These are phyloP conservation scores for Lachnellula occidentalis DNA, from an alignment of 2,329 filamentous ascomycete genomes.

Conservation along the genomic window DNA sequence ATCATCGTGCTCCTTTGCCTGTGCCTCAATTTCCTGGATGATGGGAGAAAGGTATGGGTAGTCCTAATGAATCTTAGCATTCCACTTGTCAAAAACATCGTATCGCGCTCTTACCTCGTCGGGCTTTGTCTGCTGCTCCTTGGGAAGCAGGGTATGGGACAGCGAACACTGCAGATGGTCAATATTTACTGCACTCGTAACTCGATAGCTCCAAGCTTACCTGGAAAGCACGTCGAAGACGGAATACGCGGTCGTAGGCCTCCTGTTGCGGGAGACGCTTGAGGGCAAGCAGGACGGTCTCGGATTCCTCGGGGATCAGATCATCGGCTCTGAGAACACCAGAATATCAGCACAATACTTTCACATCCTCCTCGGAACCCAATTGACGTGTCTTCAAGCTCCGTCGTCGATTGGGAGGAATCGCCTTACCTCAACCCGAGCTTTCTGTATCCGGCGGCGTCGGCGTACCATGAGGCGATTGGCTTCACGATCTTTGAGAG, in stretches of 20 bases:
- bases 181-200: conserved; percentile 4
- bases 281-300: conserved; percentile 78
- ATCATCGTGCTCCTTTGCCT: conserved; percentile 61
- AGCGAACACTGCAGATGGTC: conserved; percentile 42
- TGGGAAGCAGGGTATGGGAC: conserved; percentile 59
- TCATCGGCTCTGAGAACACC: conserved; percentile 71
- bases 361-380: not conserved
- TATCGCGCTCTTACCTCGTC: conserved; percentile 49
- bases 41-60: conserved; percentile 59
- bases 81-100: not conserved
- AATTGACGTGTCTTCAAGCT: conserved; percentile 6
- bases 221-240: conserved; percentile 92
- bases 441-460: conserved; percentile 87
- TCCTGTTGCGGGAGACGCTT: conserved; percentile 87
- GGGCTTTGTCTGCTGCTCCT: conserved; percentile 60
- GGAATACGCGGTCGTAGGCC: conserved; percentile 95
- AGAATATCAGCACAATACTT: conserved; percentile 14
- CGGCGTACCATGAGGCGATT: conserved; percentile 80
- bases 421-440: conserved; percentile 74
- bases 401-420: not conserved
- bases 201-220: conserved; percentile 38
- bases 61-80: conserved; percentile 45
- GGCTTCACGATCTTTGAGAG: conserved; percentile 74
- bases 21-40: conserved; percentile 63
- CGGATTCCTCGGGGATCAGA: conserved; percentile 87